Evolutionary conservation across 441 rosid species (phyloP), one percentile per base, ranked within the genome.

Genomic region (Adansonia grandidieri): DNA sequence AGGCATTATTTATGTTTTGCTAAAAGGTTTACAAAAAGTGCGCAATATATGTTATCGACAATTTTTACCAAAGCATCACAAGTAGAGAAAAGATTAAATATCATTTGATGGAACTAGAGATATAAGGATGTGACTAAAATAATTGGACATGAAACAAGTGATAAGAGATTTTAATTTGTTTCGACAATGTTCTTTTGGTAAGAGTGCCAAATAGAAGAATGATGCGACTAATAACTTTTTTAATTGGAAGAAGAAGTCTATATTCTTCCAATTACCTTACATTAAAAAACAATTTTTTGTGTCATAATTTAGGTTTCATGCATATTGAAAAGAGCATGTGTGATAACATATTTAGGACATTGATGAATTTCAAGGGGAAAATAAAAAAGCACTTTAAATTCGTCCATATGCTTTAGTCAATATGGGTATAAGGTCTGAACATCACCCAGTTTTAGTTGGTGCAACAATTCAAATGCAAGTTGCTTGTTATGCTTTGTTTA

Each of bases 231-330:
- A 65, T 65, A 37, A 48, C 14, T 2, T 65, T 4, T 65, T 28
- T 15, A 54, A 73, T 28, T 73, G 14, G 50, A 73, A 47, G 37
- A 73, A 73, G 24, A 24, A 73, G 40, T 32, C 51, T 8, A 53
- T 72, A 10, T 56, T 72, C 9, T 72, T 51, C 14, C 48, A 54
- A 5, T 14, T 72, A 13, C 76, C 10, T 0, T 54, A 72, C 13
- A 32, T 32, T 72, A 64, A 22, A 22, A 37, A 2, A 72, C 24
- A 13, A 10, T 72, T 0, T 14, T 0, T 13, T 56, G 11, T 20
- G 28, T 8, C 76, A 72, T 9, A 53, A 72, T 15, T 54, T 72
- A 28, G 64, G 56, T 32, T 63, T 72, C 1, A 72, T 72, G 48
- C 63, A 72, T 8, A 53, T 72, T 2, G 64, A 72, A 14, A 72